Evolutionary conservation across 257 asterid species (phyloP).

Genomic region (Osmanthus fragrans): DNA sequence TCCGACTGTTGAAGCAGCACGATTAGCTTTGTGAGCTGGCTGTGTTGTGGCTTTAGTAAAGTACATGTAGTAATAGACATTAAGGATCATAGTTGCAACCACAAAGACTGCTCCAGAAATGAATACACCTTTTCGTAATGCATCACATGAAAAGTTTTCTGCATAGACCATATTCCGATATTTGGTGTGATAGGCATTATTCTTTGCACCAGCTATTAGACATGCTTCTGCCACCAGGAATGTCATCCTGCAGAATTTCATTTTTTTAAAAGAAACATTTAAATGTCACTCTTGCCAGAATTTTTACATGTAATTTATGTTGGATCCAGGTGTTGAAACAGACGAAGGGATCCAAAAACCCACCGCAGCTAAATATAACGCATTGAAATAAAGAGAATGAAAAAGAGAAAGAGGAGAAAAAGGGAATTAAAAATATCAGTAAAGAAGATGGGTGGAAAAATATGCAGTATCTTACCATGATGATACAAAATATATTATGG

Average conservation of each 20-base stretch:
- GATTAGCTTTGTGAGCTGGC: conserved; percentile 37
- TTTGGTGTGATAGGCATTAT: conserved; percentile 52
- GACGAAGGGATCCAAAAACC: neutral
- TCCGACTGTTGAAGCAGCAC: conserved; percentile 36
- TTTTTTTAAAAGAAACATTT: no score
- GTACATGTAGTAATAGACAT: conserved; percentile 72
- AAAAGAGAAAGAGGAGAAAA: neutral
- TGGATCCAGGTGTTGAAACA: neutral
- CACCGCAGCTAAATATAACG: neutral
- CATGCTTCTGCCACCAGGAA: conserved; percentile 83
- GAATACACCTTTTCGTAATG: conserved; percentile 47
- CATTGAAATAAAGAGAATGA: neutral
- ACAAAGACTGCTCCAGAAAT: conserved; percentile 51
- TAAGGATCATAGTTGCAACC: conserved; percentile 53
- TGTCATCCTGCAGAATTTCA: conserved; percentile 52
- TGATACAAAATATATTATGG: conserved; percentile 71
- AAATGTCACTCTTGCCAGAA: neutral
- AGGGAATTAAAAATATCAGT: neutral
- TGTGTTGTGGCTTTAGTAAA: conserved; percentile 57
- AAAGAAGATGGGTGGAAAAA: neutral
- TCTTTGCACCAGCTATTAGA: conserved; percentile 71
- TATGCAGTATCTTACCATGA: conserved; percentile 60
- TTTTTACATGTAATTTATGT: neutral
- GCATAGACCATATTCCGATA: conserved; percentile 38
- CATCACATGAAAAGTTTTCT: conserved; percentile 39